Base-by-base conservation (phyloP, 116 monocot species). In the Papilionanthe hybrid region DNA sequence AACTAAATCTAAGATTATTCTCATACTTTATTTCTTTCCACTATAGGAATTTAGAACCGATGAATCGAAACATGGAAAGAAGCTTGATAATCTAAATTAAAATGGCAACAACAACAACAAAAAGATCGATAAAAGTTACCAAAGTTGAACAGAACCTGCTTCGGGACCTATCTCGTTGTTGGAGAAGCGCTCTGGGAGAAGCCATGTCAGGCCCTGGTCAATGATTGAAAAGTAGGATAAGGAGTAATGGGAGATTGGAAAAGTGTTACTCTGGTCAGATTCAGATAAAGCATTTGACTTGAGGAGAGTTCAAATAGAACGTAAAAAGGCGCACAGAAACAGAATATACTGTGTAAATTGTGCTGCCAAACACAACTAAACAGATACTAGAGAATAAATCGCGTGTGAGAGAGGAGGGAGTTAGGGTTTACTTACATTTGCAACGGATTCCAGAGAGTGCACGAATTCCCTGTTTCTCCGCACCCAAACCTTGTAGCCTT, bases 171-270 rank as follows among this genome's bases (percentile, higher is more conserved):
- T 93, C 82, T 96, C 93, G 60, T 90, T 92, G 63, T 90, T 89
- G 84, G 96, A 93, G 84, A 96, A 96, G 60, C 96, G 91, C 87
- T 96, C 96, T 10, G 92, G 96, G 7, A 96, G 93, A 45, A 96
- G 78, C 96, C 96, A 96, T 20, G 93, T 93, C 58, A 93, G 48
- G 47, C 90, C 93, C 96, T 96, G 81, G n/a, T 25, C 30, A 75
- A 75, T 18, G 9, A 72, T 75, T 15, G 28, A 25, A 50, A 5
- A 55, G 23, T 25, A 37, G 2, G 9, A 77, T 44, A 57, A 44
- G 23, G 41, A n/a, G 22, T 4, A 58, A 58, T 22, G 22, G 58
- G 1, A n/a, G 58, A 6, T 58, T 11, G 22, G 20, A 58, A n/a
- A n/a, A 7, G 20, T 20, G 0, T 22, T 19, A 22, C 58, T 58